phyloP scores from a whole-genome alignment of 2,329 filamentous ascomycete species.

The Periconia sp. region DNA sequence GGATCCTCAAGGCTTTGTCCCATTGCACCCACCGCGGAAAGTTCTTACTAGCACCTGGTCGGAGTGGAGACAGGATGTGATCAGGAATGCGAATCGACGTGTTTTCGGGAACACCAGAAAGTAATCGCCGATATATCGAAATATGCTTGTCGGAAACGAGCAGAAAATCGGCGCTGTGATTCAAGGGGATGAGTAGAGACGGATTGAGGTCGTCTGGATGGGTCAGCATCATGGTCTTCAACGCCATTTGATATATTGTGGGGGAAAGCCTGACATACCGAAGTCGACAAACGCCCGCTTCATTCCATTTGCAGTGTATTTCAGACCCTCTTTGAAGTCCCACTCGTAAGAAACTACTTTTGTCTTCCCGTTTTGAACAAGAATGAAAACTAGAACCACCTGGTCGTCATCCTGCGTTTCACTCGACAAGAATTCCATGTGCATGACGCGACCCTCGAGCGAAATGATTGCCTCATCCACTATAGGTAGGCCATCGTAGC shows the following conservation, averaged over 20 bases:
- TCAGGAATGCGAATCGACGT: constrained; percentile 14
- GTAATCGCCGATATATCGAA: constrained; percentile 41
- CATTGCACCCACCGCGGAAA: constrained; percentile 78
- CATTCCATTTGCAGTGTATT: constrained; percentile 23
- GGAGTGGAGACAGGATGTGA: constrained; percentile 49
- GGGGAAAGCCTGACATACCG: constrained; percentile 19
- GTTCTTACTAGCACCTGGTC: constrained; percentile 33
- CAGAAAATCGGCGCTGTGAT: constrained; percentile 44
- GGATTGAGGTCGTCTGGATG: constrained; percentile 37
- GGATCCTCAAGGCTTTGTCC: constrained; percentile 71
- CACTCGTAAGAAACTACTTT: constrained; percentile 56
- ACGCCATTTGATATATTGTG: background rate
- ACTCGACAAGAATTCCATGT: constrained; percentile 80
- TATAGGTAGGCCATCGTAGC: constrained; percentile 61
- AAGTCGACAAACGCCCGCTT: constrained; percentile 28
- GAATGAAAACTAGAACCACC: constrained; percentile 73
- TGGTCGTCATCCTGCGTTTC: constrained; percentile 66
- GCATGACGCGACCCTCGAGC: constrained; percentile 72
- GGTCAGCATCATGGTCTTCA: background rate
- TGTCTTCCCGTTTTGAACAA: constrained; percentile 48
- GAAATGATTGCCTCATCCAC: constrained; percentile 49
- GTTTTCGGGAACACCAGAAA: constrained; percentile 41
- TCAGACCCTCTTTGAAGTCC: constrained; percentile 50
- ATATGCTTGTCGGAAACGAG: constrained; percentile 42
- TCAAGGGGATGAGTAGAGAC: constrained; percentile 45